Evolutionary conservation across 2,329 filamentous ascomycete species (phyloP).

Genomic region (Cytospora piceicola): DNA sequence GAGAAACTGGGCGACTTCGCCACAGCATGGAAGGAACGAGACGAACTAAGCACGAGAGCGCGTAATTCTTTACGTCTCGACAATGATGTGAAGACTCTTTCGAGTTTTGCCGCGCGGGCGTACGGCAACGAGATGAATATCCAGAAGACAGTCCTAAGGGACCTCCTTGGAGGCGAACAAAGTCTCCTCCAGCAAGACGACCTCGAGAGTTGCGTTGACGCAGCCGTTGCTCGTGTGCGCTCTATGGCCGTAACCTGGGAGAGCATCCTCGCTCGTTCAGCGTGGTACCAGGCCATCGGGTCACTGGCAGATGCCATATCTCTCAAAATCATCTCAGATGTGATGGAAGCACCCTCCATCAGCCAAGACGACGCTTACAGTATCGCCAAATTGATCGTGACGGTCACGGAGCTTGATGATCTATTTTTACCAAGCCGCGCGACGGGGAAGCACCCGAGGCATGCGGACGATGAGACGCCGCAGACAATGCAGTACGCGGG

Average conservation of each 20-base stretch:
- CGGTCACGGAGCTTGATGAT: conserved; percentile 61
- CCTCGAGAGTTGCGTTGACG: conserved; percentile 55
- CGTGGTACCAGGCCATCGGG: conserved; percentile 66
- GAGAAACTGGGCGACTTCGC: conserved; percentile 58
- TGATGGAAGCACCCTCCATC: conserved; percentile 64
- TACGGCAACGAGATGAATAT: conserved; percentile 64
- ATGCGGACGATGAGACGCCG: conserved; percentile 49
- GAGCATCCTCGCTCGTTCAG: conserved; percentile 60
- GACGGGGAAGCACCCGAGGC: conserved; percentile 31
- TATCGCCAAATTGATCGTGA: conserved; percentile 61
- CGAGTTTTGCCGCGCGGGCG: conserved; percentile 63
- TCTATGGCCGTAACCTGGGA: conserved; percentile 61
- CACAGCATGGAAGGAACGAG: conserved; percentile 55
- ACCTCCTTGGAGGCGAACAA: conserved; percentile 64
- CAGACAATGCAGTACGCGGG: conserved; percentile 63
- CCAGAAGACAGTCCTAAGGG: conserved; percentile 64
- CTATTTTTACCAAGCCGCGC: conserved; percentile 57
- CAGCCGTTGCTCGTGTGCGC: conserved; percentile 57
- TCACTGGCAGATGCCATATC: conserved; percentile 63
- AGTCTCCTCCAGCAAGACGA: conserved; percentile 63
- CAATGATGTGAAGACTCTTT: conserved; percentile 62
- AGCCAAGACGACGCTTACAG: conserved; percentile 67
- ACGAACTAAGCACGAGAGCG: conserved; percentile 55
- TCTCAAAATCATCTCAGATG: conserved; percentile 62
- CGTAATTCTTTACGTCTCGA: conserved; percentile 61